Evolutionary conservation across 495 filamentous ascomycete species (phyloP).

Genomic region (Neurospora tetraspora): DNA sequence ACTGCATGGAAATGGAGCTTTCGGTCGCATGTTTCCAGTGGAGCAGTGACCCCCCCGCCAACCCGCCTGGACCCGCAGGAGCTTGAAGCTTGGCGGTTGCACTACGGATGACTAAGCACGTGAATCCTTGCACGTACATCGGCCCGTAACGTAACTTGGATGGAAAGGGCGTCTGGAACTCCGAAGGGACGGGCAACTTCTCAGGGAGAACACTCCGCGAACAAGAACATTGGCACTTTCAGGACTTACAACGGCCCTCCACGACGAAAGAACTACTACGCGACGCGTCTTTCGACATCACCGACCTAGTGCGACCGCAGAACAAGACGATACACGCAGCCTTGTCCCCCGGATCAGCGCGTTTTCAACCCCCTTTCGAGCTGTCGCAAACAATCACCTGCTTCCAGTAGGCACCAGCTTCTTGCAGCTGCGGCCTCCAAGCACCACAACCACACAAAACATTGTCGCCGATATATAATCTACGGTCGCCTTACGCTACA

Average conservation of each 20-base stretch:
- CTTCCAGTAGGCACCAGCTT: background rate
- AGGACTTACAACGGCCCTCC: background rate
- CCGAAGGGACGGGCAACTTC: background rate
- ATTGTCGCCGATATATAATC: background rate
- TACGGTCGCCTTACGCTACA: background rate
- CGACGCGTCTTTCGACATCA: background rate
- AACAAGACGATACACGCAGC: background rate
- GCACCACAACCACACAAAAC: background rate
- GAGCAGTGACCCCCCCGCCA: background rate
- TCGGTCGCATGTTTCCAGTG: background rate
- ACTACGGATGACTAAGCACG: background rate
- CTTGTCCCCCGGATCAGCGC: background rate
- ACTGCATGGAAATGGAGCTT: background rate
- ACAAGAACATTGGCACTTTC: background rate
- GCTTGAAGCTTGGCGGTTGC: background rate
- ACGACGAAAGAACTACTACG: background rate
- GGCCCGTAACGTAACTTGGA: background rate
- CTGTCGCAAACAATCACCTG: background rate
- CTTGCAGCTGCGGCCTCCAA: background rate
- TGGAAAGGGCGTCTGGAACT: background rate
- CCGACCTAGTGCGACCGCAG: background rate
- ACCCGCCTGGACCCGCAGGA: background rate
- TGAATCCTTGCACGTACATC: background rate
- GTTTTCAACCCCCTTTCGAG: background rate
- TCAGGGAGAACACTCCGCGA: background rate